A percentile compares a stretch with the other conserved stretches of the same genome.
Conservation (phyloP, 495 filamentous ascomycete genomes). For the Amniculicola lignicola region DNA sequence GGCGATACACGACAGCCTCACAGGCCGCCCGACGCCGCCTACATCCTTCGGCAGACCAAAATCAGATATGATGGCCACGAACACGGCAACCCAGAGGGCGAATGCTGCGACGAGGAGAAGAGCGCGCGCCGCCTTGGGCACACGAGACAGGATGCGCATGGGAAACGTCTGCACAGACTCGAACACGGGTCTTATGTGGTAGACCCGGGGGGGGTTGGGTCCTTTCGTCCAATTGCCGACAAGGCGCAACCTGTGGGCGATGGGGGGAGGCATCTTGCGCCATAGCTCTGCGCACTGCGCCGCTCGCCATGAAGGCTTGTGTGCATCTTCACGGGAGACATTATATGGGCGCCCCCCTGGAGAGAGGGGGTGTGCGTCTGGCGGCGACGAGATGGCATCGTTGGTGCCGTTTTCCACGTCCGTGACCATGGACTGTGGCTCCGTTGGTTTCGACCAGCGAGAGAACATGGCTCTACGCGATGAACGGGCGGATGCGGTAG, state of each 20-base stretch:
- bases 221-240: conserved; percentile 14
- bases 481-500: no score
- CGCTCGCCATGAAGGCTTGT: background rate
- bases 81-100: conserved; percentile 16
- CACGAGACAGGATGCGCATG: conserved; percentile 2
- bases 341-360: no score
- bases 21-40: conserved; percentile 17
- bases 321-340: background rate
- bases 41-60: conserved; percentile 11
- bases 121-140: conserved; percentile 6
- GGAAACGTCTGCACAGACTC: conserved; percentile 21
- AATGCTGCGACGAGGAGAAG: conserved; percentile 1
- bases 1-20: conserved; percentile 15
- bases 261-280: conserved; percentile 1
- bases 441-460: no score
- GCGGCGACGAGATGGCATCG: no score
- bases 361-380: no score
- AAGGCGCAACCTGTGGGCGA: background rate
- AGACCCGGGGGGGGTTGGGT: conserved; percentile 9
- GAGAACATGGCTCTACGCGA: no score
- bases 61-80: conserved; percentile 8
- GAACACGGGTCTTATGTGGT: conserved; percentile 20
- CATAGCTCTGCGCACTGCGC: background rate
- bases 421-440: no score
- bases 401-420: no score